Base-by-base conservation (phyloP, 495 filamentous ascomycete genomes). In the Tuber magnatum region DNA sequence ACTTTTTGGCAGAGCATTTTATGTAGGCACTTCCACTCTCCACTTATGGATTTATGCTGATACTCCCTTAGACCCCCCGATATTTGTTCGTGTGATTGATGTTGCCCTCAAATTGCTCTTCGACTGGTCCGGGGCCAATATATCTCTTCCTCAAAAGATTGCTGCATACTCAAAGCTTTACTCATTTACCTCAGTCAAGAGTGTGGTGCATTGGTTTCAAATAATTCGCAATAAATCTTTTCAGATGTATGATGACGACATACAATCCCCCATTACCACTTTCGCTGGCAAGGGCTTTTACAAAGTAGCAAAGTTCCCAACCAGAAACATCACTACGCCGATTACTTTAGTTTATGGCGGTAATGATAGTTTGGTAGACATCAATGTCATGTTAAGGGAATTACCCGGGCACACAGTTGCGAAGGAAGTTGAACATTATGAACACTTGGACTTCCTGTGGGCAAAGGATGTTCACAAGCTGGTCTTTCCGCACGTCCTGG, bases 361-460 rank as follows among this genome's bases (percentile, higher is more conserved):
- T 16, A 93, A 89, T 74, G 95, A 99, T 82, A 97, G 93, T 61
- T 86, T 99, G 22, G 93, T 99, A n/a, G 94, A 98, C 80, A 97
- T 99, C 81, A 86, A 90, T 39, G 89, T 94, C 74, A 97, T 98
- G 94, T 85, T 97, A 46, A 90, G 89, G 81, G 93, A 97, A 77
- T 85, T 99, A 32, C 95, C 95, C 0, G 86, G 86, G 18, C 91
- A 92, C 79, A 99, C 94, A 9, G 85, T 93, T 22, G 92, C 93
- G 20, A 94, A 89, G 73, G 90, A 92, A 78, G 91, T 98, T 70
- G 88, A 90, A 7, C 92, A 97, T 76, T 99, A 96, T 81, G 95
- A 99, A 81, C 95, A 99, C 84, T 87, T 99, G 48, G 95, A 99
- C 83, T 97, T 99, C 82, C 85, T 99, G n/a, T 99, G 95, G 95